These are phyloP conservation scores for Escallonia rubra DNA, from an alignment of 129 eudicot species.

Conservation along the genomic window DNA sequence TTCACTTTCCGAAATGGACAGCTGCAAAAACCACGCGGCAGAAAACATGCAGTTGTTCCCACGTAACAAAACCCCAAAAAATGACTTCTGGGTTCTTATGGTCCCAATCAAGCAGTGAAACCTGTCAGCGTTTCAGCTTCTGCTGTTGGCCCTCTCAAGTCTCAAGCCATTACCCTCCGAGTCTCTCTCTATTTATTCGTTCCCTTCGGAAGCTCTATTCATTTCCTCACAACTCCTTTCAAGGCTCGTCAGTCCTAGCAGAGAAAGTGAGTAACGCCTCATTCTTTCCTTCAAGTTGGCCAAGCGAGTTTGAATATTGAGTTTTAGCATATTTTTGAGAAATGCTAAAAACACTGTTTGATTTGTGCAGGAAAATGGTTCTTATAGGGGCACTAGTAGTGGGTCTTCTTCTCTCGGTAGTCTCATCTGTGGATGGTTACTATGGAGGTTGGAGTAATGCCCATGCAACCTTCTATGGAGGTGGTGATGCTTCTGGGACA, in stretches of 20 bases:
- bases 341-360: not conserved
- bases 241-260: not conserved
- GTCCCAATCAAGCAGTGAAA: slow-evolving; percentile 5
- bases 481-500: slow-evolving; percentile 32
- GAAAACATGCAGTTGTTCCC: not conserved
- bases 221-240: slow-evolving; percentile 20
- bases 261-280: not conserved
- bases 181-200: slow-evolving; percentile 25
- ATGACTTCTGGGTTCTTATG: not conserved
- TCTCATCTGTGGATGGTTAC: slow-evolving; percentile 15
- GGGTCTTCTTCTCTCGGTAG: slow-evolving; percentile 14
- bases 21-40: slow-evolving; percentile 2
- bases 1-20: not conserved
- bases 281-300: not conserved
- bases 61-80: not conserved
- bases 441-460: slow-evolving; percentile 22
- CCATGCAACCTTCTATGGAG: slow-evolving; percentile 30
- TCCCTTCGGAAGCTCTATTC: slow-evolving; percentile 8
- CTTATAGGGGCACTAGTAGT: slow-evolving; percentile 15
- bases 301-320: not conserved
- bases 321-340: not conserved
- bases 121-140: slow-evolving; percentile 14
- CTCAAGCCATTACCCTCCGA: slow-evolving; percentile 1
- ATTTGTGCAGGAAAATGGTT: slow-evolving; percentile 18
- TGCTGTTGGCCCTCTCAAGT: slow-evolving; percentile 4